Evolutionary conservation across 2,329 filamentous ascomycete species (phyloP), one percentile per base, ranked within the genome.

Genomic region (Gaeumannomyces sp.): DNA sequence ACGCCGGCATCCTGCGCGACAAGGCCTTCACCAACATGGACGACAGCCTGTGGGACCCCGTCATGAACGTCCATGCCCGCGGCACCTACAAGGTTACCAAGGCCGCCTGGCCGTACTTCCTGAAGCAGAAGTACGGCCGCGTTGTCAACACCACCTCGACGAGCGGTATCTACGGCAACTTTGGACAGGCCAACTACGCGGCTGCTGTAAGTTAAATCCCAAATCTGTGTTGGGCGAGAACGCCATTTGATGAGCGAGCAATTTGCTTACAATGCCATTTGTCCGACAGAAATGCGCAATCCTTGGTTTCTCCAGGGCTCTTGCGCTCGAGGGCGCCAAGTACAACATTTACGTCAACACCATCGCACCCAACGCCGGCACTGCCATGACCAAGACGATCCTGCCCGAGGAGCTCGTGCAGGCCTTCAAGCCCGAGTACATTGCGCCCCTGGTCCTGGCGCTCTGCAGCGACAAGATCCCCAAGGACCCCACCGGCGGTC

Each of bases 341-440:
- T 93, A 99, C 84, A 97, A 97, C 83, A 98, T 99, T 78, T 93
- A 88, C 72, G 92, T 97, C 77, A 99, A 99, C 85, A 97, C 93
- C 66, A 97, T 99, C 73, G 95, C 95, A 29, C 95, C 95, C 71
- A 99, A 98, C 73, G 95, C 95, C 56, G 95, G 95, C 71, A 99
- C 95, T 59, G 88, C 89, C 75, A 95, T 99, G 91, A 99, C 95
- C 65, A 86, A 89, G 70, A 94, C 91, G 62, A 91, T 99, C 76
- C 86, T 99, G 83, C 95, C 95, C 35, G 93, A 97, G 79, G 95
- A 99, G 81, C 88, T 98, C 81, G 93, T 99, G 25, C 93, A 98
- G 81, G 94, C 95, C 60, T 97, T 99, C 85, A 99, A 98, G 88
- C 95, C 95, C 66, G 94, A 98, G 75, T 98, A 97, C 79, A 93